Evolutionary conservation across 2,329 filamentous ascomycete species (phyloP), one percentile per base, ranked within the genome.

Genomic region (Ilyonectria mors-panacis): DNA sequence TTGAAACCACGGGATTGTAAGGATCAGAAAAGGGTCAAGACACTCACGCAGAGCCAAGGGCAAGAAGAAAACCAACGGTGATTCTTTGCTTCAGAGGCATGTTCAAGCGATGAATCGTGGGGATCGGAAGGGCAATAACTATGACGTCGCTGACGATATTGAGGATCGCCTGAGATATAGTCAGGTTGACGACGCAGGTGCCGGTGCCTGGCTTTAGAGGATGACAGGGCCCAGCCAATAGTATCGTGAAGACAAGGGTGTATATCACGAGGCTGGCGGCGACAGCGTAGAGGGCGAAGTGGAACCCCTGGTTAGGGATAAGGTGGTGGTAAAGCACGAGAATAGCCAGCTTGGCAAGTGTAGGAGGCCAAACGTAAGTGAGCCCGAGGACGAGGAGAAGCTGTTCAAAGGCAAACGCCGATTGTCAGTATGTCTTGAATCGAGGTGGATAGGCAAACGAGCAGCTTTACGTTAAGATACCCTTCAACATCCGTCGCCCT

Each of bases 351-450:
- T 66, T 64, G 2, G 47, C 37, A 1, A 59, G 59, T 6, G 58
- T 65, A 35, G 63, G 63, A 33, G 63, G 63, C 63, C 63, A 65
- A 2, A 62, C 50, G 2, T 63, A 66, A 6, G 64, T 63, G 3
- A 65, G 50, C 23, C 30, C 35, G 35, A 37, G 35, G 35, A 37
- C 35, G 35, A 37, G 35, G 35, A 37, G 35, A 37, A 37, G 35
- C 35, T 37, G 35, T 15, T 13, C 35, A 37, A 37, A 8, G 35
- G 35, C 35, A 37, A 37, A 37, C 35, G 35, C 35, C 4, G 12
- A 37, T 5, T 23, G 35, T 37, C 35, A 37, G 35, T 37, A 37
- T 37, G 35, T 37, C 3, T 13, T 37, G 12, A 15, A 37, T 8
- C 10, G 35, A 37, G 35, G 12, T 35, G 12, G 35, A 15, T 37